These are phyloP conservation scores for Sclerotinia borealis DNA, from an alignment of 2,329 filamentous ascomycete species.

Conservation along the genomic window DNA sequence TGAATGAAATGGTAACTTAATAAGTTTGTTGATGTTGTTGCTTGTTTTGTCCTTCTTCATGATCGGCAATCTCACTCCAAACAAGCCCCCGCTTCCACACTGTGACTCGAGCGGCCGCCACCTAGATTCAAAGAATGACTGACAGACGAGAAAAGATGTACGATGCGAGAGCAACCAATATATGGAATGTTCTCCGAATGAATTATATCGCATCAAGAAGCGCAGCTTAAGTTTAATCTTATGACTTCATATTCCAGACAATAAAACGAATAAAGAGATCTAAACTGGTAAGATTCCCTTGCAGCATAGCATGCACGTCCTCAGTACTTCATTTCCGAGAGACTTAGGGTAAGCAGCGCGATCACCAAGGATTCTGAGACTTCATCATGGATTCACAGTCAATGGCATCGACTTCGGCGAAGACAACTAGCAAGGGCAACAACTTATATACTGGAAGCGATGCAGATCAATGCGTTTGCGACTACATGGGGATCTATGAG, in stretches of 20 bases:
- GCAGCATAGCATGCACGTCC: neutral
- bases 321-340: slow-evolving; percentile 6
- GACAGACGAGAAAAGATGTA: too few relatives aligned
- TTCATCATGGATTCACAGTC: neutral
- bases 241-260: neutral
- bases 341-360: neutral
- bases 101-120: neutral
- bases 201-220: neutral
- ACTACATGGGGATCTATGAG: neutral
- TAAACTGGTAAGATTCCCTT: neutral
- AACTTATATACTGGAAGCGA: neutral
- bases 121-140: neutral
- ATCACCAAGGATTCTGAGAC: slow-evolving; percentile 2
- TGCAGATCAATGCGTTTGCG: neutral
- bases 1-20: neutral
- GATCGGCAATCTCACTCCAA: neutral
- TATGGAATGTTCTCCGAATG: neutral
- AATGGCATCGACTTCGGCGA: neutral
- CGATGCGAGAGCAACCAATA: neutral
- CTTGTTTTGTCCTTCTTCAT: neutral
- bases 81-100: neutral
- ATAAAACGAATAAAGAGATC: slow-evolving; percentile 7
- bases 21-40: neutral
- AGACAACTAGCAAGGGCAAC: slow-evolving; percentile 1
- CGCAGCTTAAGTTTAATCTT: neutral